A percentile compares a stretch with the other conserved stretches of the same genome.
phyloP scores from a whole-genome alignment of 768 basidiomycete species.

The Russula abietina region DNA sequence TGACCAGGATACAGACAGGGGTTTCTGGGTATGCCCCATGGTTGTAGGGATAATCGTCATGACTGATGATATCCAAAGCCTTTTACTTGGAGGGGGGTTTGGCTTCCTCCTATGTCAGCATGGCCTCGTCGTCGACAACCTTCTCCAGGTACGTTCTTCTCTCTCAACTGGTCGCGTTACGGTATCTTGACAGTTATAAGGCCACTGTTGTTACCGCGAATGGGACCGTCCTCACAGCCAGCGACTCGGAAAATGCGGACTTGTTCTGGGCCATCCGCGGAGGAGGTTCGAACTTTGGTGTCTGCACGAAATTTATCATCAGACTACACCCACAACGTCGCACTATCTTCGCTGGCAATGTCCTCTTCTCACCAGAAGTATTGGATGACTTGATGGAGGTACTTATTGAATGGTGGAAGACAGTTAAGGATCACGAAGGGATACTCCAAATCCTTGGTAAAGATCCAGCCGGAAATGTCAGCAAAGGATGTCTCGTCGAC shows the following conservation, averaged over 20 bases:
- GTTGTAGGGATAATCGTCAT: not conserved
- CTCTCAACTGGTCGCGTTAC: conserved; percentile 24
- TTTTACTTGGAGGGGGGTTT: no score
- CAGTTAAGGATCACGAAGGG: conserved; percentile 35
- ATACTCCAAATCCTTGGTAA: conserved; percentile 34
- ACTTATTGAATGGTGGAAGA: no score
- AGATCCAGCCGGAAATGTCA: conserved; percentile 38
- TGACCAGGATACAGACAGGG: conserved; percentile 36
- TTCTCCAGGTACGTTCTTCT: conserved; percentile 29
- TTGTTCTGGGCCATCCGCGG: conserved; percentile 52
- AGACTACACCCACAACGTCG: no score
- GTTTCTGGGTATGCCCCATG: conserved; percentile 41
- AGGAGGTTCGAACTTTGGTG: no score
- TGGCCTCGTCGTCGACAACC: conserved; percentile 48
- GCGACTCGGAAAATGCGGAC: conserved; percentile 33
- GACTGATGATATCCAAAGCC: no score
- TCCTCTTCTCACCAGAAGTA: conserved; percentile 33
- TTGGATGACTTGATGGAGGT: conserved; percentile 28
- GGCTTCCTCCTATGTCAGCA: no score
- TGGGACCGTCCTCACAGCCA: conserved; percentile 35
- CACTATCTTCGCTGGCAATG: conserved; percentile 44
- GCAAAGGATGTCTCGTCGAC: conserved; percentile 6
- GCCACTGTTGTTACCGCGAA: conserved; percentile 43
- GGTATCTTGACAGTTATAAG: conserved; percentile 26
- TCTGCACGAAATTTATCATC: no score